A percentile compares a stretch with the other conserved stretches of the same genome.
Conservation (phyloP, 2,329 filamentous ascomycete species). For the Xylaria sp. region DNA sequence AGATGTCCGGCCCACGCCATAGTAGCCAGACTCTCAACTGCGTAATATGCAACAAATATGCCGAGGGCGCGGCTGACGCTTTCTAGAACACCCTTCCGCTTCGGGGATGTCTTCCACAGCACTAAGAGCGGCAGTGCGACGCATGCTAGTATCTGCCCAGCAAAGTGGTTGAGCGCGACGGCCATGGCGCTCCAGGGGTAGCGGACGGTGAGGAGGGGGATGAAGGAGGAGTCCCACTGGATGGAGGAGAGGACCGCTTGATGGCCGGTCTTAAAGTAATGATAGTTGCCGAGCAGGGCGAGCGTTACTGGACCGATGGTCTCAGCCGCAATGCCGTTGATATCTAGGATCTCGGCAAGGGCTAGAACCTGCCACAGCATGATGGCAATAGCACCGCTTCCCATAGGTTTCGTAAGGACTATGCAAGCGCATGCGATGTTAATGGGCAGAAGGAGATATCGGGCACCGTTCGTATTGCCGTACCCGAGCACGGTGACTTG, state of each 20-base stretch:
- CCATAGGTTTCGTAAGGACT: slow-evolving; percentile 94
- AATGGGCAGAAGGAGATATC: slow-evolving; percentile 85
- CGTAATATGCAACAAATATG: slow-evolving; percentile 84
- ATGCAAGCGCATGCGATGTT: slow-evolving; percentile 82
- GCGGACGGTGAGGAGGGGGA: slow-evolving; percentile 81
- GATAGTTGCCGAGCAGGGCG: slow-evolving; percentile 88
- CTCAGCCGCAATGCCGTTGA: slow-evolving; percentile 69
- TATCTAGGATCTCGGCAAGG: slow-evolving; percentile 72
- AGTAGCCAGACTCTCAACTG: slow-evolving; percentile 83
- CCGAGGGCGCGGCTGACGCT: slow-evolving; percentile 76
- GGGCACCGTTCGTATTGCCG: slow-evolving; percentile 89
- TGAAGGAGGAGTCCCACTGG: slow-evolving; percentile 96
- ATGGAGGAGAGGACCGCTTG: slow-evolving; percentile 88
- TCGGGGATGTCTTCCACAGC: slow-evolving; percentile 89
- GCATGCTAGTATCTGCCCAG: slow-evolving; percentile 85
- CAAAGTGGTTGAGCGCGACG: slow-evolving; percentile 87
- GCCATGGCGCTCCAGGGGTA: slow-evolving; percentile 92
- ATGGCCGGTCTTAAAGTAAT: slow-evolving; percentile 98
- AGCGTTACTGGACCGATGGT: slow-evolving; percentile 86
- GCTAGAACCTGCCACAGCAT: slow-evolving; percentile 91
- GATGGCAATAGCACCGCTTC: slow-evolving; percentile 82
- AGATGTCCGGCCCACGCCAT: slow-evolving; percentile 91
- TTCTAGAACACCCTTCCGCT: slow-evolving; percentile 75
- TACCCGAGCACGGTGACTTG: slow-evolving; percentile 87
- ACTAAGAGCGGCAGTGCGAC: slow-evolving; percentile 82